These are phyloP conservation scores for Tardiomyces blankii DNA, from an alignment of 1,139 yeast species.

Conservation along the genomic window DNA sequence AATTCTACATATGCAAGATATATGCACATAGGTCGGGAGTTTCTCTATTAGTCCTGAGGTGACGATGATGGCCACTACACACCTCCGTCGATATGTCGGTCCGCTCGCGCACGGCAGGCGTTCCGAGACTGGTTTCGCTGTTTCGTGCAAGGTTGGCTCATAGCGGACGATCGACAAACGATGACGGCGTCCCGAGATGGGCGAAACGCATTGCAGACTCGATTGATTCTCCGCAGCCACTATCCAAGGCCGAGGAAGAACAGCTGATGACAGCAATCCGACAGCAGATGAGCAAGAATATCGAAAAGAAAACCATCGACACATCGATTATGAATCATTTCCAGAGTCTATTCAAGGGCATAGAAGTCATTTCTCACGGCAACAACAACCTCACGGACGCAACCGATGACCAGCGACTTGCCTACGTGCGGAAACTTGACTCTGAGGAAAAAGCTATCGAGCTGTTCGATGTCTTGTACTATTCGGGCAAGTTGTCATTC, in stretches of 20 bases:
- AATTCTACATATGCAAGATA: too few relatives aligned
- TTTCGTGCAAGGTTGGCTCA: not conserved
- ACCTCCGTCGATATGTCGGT: not conserved
- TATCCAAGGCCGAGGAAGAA: conserved; percentile 13
- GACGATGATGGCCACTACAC: too few relatives aligned
- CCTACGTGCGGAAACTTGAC: conserved; percentile 1
- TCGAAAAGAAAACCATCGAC: conserved; percentile 10
- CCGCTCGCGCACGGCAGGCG: not conserved
- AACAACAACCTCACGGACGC: conserved; percentile 4
- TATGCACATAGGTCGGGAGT: too few relatives aligned
- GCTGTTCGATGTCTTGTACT: conserved; percentile 15
- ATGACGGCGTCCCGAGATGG: not conserved
- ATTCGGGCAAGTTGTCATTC: conserved; percentile 13
- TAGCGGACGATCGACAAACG: not conserved
- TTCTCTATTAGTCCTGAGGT: too few relatives aligned
- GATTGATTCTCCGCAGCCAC: conserved; percentile 12
- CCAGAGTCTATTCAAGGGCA: conserved; percentile 18
- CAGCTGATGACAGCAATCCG: conserved; percentile 12
- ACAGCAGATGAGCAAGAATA: conserved; percentile 10
- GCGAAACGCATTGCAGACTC: conserved; percentile 11
- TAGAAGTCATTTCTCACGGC: conserved; percentile 9
- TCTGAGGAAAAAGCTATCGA: conserved; percentile 8
- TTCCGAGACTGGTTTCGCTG: not conserved
- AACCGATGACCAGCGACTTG: conserved; percentile 1
- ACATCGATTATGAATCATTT: conserved; percentile 16